phyloP scores from a whole-genome alignment of 2,329 filamentous ascomycete genomes.

The Berkeleyomyces basicola region DNA sequence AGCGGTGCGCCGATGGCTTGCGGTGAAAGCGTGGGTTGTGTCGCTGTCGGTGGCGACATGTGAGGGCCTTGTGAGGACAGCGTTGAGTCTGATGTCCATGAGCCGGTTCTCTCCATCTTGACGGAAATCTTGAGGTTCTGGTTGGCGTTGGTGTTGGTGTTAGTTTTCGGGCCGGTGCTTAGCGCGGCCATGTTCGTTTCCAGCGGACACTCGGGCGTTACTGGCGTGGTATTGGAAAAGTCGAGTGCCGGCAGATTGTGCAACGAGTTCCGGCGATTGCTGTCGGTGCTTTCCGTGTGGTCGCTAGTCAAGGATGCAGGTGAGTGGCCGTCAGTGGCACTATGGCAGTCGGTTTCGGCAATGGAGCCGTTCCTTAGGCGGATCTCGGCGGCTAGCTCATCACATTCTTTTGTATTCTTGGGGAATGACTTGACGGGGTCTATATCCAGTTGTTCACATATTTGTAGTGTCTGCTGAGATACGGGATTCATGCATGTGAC shows the following conservation, averaged over 20 bases:
- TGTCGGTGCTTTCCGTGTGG: constrained; percentile 1
- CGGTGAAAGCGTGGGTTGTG: not conserved
- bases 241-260: not conserved
- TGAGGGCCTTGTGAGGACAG: not conserved
- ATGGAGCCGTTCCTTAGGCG: not conserved
- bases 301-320: constrained; percentile 6
- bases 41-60: not conserved
- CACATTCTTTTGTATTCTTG: constrained; percentile 4
- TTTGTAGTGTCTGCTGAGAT: constrained; percentile 8
- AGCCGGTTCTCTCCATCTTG: constrained; percentile 3
- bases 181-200: not conserved
- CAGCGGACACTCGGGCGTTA: not conserved
- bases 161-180: not conserved
- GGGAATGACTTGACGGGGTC: constrained; percentile 7
- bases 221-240: not conserved
- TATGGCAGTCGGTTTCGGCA: not conserved
- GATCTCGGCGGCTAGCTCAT: constrained; percentile 5
- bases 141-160: not conserved
- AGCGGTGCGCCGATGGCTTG: not conserved
- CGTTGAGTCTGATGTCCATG: constrained; percentile 1
- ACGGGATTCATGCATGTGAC: constrained; percentile 20
- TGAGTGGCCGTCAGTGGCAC: not conserved
- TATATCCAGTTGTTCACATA: constrained; percentile 8
- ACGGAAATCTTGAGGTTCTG: not conserved
- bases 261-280: not conserved